Evolutionary conservation across 202 grass and related monocot genomes (phyloP).

Genomic region (Miscanthus sacchariflorus): DNA sequence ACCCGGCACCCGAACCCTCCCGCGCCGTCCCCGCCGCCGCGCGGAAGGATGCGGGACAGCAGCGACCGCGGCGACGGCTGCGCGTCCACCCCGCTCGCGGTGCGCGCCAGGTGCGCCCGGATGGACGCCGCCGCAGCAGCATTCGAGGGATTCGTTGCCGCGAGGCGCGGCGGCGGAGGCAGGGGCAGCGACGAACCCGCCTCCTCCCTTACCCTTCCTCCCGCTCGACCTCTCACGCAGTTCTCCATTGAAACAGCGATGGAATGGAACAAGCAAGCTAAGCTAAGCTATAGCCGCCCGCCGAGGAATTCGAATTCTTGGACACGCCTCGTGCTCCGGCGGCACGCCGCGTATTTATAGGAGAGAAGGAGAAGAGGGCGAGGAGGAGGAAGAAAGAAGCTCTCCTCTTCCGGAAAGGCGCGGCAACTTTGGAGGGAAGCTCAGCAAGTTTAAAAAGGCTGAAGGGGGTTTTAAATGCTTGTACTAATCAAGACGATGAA

Average conservation of each 20-base stretch:
- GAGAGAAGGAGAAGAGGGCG: not conserved
- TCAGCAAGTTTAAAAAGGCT: slow-evolving; percentile 37
- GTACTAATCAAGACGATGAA: slow-evolving; percentile 21
- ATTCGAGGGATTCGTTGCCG: not conserved
- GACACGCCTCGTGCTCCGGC: not conserved
- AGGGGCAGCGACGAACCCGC: slow-evolving; percentile 32
- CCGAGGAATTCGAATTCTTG: slow-evolving; percentile 42
- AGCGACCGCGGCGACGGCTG: slow-evolving; percentile 57
- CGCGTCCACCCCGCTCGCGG: slow-evolving; percentile 38
- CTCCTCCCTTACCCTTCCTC: not conserved
- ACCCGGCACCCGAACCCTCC: slow-evolving; percentile 69
- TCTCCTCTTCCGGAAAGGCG: not conserved
- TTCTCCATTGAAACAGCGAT: slow-evolving; percentile 33
- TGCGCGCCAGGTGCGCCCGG: slow-evolving; percentile 36
- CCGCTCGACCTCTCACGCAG: not conserved
- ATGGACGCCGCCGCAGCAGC: slow-evolving; percentile 46
- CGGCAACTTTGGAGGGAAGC: slow-evolving; percentile 21
- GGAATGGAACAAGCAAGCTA: not conserved
- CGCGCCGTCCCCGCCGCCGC: slow-evolving; percentile 4
- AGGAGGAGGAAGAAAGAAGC: not conserved
- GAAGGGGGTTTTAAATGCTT: not conserved
- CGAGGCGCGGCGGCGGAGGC: slow-evolving; percentile 53
- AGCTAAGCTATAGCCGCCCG: not conserved
- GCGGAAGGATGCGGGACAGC: slow-evolving; percentile 52
- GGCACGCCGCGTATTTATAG: slow-evolving; percentile 44